Evolutionary conservation across 352 stramenopile genomes (phyloP).

Genomic region (Plasmopara muralis): DNA sequence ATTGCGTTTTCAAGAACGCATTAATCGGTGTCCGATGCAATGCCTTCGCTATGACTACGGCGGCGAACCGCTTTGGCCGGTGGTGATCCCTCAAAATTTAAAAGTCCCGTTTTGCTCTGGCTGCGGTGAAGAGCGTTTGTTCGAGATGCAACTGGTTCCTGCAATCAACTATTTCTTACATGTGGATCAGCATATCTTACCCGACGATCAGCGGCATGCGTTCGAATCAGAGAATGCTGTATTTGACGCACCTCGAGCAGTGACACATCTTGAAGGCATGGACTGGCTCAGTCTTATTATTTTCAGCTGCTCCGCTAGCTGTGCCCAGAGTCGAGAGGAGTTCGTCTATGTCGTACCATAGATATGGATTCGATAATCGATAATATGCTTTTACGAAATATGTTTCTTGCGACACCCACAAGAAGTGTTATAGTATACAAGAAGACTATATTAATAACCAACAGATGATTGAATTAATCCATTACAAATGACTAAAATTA

Average conservation of each 20-base stretch:
- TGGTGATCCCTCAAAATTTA: conserved; percentile 38
- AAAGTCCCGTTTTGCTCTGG: conserved; percentile 42
- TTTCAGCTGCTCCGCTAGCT: conserved; percentile 71
- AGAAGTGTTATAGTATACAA: too few relatives aligned
- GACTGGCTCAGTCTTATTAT: conserved; percentile 77
- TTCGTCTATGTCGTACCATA: conserved; percentile 58
- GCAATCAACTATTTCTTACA: conserved; percentile 85
- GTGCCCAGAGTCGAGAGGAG: conserved; percentile 51
- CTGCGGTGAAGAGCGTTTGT: conserved; percentile 59
- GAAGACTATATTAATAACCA: too few relatives aligned
- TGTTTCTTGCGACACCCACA: too few relatives aligned
- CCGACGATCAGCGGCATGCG: conserved; percentile 1
- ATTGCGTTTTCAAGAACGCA: conserved; percentile 83
- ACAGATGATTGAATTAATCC: too few relatives aligned
- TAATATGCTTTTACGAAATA: too few relatives aligned
- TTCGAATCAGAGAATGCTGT: background rate
- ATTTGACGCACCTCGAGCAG: conserved; percentile 2
- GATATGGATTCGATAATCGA: background rate
- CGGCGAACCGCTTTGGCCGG: conserved; percentile 74
- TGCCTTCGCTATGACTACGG: conserved; percentile 83
- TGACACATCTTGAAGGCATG: conserved; percentile 40
- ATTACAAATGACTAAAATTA: too few relatives aligned
- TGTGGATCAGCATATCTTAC: conserved; percentile 54
- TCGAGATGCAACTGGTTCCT: conserved; percentile 79
- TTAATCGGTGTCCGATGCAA: conserved; percentile 66